Conservation (phyloP, 805 yeast genomes). For the Zygosaccharomyces lentus region DNA sequence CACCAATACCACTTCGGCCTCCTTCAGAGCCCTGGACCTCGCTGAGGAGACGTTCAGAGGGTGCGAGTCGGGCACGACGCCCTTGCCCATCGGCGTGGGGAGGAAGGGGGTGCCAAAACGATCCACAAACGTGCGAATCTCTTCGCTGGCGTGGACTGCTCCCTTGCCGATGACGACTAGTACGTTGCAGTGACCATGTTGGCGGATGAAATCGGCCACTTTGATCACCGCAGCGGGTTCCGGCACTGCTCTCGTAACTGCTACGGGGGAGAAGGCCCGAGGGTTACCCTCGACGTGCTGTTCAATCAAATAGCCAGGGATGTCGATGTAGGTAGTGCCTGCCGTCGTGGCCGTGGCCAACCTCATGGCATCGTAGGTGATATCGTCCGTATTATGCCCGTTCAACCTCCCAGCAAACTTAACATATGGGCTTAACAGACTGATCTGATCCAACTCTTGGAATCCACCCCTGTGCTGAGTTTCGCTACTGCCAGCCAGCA, state of each 20-base stretch:
- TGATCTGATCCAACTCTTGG: slow-evolving; percentile 66
- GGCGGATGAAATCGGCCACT: slow-evolving; percentile 36
- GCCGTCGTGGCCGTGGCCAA: slow-evolving; percentile 43
- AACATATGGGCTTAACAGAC: slow-evolving; percentile 44
- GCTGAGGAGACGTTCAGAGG: slow-evolving; percentile 55
- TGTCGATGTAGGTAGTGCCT: slow-evolving; percentile 59
- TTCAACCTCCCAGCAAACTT: slow-evolving; percentile 45
- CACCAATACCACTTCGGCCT: slow-evolving; percentile 55
- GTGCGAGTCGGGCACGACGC: slow-evolving; percentile 51
- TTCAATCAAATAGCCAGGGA: slow-evolving; percentile 57
- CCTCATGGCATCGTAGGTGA: slow-evolving; percentile 24
- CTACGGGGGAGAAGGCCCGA: not conserved
- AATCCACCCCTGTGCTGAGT: slow-evolving; percentile 58
- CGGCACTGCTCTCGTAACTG: slow-evolving; percentile 14
- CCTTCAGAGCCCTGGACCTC: slow-evolving; percentile 52
- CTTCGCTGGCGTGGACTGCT: slow-evolving; percentile 44
- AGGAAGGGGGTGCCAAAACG: slow-evolving; percentile 49
- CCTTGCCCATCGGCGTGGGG: slow-evolving; percentile 81
- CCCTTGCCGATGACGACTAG: slow-evolving; percentile 66
- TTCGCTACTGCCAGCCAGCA: slow-evolving; percentile 56
- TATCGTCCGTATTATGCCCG: slow-evolving; percentile 13
- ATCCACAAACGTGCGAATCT: slow-evolving; percentile 41
- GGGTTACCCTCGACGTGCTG: not conserved
- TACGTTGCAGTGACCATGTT: slow-evolving; percentile 42
- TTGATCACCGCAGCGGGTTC: slow-evolving; percentile 17